Conservation (phyloP, 768 basidiomycete species). For the Kwoniella pini region DNA sequence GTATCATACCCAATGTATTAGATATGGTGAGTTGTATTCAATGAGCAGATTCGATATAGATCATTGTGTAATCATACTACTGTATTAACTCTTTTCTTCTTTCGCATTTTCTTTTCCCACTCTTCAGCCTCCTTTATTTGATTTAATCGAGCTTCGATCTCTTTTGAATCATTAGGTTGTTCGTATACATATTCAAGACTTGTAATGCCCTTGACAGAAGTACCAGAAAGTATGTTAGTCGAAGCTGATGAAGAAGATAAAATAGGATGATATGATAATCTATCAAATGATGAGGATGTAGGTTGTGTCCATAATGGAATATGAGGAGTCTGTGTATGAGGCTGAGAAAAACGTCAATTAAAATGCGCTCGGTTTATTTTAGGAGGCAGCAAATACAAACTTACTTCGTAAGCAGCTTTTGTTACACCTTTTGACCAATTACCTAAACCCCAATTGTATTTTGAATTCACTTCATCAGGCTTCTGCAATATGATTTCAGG, state of each 20-base stretch:
- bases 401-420: conserved; percentile 47
- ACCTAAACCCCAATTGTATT: conserved; percentile 30
- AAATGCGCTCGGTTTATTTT: too few species aligned
- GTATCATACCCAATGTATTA: too few species aligned
- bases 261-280: conserved; percentile 18
- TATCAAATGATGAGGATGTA: not conserved
- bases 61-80: not conserved
- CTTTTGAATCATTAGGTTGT: not conserved
- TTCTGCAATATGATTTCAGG: conserved; percentile 36
- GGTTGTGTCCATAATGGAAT: conserved; percentile 46
- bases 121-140: conserved; percentile 36
- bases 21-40: too few species aligned
- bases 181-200: conserved; percentile 50
- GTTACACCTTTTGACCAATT: conserved; percentile 36
- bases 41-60: too few species aligned
- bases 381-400: conserved; percentile 5
- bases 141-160: conserved; percentile 8
- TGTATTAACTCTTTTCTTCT: conserved; percentile 8
- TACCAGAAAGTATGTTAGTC: conserved; percentile 16
- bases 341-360: conserved; percentile 21
- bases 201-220: conserved; percentile 28
- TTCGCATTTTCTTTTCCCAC: conserved; percentile 34
- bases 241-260: conserved; percentile 10
- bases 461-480: conserved; percentile 12
- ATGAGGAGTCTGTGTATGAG: conserved; percentile 52